Percentiles rank a stretch among this genome's conserved stretches.
Evolutionary conservation across 2,329 filamentous ascomycete species (phyloP).

Genomic region (Diaporthe caulivora): DNA sequence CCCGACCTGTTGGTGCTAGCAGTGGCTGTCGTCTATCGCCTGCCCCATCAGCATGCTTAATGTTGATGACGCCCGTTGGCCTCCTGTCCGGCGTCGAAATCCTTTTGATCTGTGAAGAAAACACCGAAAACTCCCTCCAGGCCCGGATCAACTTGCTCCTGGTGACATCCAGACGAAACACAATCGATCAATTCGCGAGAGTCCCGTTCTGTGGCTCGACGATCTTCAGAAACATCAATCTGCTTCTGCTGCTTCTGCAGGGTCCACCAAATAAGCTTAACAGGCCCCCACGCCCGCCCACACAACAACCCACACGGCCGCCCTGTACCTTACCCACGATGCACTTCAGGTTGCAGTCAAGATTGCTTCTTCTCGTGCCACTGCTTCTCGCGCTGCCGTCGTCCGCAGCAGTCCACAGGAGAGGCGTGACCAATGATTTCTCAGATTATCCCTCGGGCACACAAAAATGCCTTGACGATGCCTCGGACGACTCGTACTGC

Average conservation of each 20-base stretch:
- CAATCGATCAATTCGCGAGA: background rate
- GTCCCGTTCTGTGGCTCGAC: conserved; percentile 37
- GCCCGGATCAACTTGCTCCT: background rate
- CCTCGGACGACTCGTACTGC: conserved; percentile 57
- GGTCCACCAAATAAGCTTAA: conserved; percentile 23
- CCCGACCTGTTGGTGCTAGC: conserved; percentile 20
- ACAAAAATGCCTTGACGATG: conserved; percentile 57
- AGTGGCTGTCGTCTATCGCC: background rate
- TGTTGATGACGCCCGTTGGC: conserved; percentile 18
- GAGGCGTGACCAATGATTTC: conserved; percentile 55
- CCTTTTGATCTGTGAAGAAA: background rate
- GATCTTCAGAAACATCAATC: background rate
- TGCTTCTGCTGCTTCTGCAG: conserved; percentile 22
- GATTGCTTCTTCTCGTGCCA: conserved; percentile 46
- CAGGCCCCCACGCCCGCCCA: conserved; percentile 7
- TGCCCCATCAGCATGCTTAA: conserved; percentile 9
- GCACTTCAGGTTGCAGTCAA: background rate
- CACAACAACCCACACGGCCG: background rate
- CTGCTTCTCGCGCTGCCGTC: conserved; percentile 41
- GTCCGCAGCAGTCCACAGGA: conserved; percentile 43
- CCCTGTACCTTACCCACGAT: conserved; percentile 11
- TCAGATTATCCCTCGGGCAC: conserved; percentile 55
- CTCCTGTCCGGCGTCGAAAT: conserved; percentile 5
- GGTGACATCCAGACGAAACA: background rate
- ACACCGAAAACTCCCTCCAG: background rate